phyloP scores from a whole-genome alignment of 1,139 yeast genomes.

The Ogataea hybrid region DNA sequence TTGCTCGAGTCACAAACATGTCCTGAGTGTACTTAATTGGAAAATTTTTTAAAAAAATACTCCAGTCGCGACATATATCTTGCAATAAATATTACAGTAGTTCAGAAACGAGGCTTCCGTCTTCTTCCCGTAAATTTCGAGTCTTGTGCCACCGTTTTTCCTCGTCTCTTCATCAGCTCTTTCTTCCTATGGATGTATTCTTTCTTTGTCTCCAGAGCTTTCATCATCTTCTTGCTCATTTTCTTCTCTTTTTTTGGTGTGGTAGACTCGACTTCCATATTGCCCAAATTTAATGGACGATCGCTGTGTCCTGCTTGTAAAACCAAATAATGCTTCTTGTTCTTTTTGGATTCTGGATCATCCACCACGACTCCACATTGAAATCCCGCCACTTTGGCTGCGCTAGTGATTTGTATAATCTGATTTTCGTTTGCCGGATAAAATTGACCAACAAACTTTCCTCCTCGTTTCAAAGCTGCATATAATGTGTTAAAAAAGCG shows the following conservation, averaged over 20 bases:
- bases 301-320: constrained; percentile 83
- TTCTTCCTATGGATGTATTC: constrained; percentile 88
- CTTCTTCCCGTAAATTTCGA: constrained; percentile 92
- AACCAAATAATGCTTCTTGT: constrained; percentile 86
- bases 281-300: constrained; percentile 66
- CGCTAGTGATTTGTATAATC: constrained; percentile 68
- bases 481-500: constrained; percentile 85
- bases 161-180: constrained; percentile 89
- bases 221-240: constrained; percentile 49
- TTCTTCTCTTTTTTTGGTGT: constrained; percentile 47
- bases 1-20: constrained; percentile 3
- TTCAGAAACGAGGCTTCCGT: constrained; percentile 77
- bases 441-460: constrained; percentile 95
- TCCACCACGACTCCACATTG: constrained; percentile 95
- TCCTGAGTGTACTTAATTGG: not conserved
- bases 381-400: constrained; percentile 94
- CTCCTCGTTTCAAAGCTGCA: constrained; percentile 86
- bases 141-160: constrained; percentile 84
- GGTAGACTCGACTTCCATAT: constrained; percentile 71
- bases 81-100: constrained; percentile 1
- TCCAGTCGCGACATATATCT: constrained; percentile 6
- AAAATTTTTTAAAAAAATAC: constrained; percentile 3
- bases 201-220: constrained; percentile 68
- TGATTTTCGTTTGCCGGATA: constrained; percentile 91
- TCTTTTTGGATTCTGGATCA: constrained; percentile 89